Base-by-base conservation (phyloP, 768 basidiomycete genomes). In the Mycena belliarum region DNA sequence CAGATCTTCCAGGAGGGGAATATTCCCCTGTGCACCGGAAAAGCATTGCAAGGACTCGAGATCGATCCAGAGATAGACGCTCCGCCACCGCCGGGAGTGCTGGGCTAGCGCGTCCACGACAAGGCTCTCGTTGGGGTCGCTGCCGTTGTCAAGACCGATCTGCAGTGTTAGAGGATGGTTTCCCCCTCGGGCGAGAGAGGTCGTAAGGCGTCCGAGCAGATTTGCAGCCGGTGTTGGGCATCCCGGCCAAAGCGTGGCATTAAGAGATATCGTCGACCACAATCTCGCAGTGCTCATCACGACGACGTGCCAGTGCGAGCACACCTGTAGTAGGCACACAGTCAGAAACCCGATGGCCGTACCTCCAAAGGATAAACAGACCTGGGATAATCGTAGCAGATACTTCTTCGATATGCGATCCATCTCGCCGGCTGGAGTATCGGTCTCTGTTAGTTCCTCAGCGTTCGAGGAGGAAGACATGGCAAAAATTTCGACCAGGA, bases 401-500 rank as follows among this genome's bases (percentile, higher is more conserved):
- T 50, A 15, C 1, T 26, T 14, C 12, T 37, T 33, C 20, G 32
- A n/a, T 15, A 49, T 15, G 38, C 49, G 49, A 40, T 28, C 23
- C 23, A 50, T 1, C 20, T 50, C 49, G n/a, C n/a, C n/a, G n/a
- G n/a, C n/a, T n/a, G n/a, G n/a, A 26, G 29, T 32, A 12, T 6
- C 7, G 7, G 29, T 32, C 6, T 12, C 12, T 32, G 29, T 32
- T 6, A 6, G 6, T 6, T 6, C 7, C 7, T 32, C 29, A n/a
- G n/a, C n/a, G n/a, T n/a, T n/a, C n/a, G n/a, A n/a, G 12, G 6
- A 6, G n/a, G 38, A 6, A 25, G 21, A 37, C 35, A 50, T 25
- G 6, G 25, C 21, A 44, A 58, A 52, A 4, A 58, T 58, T 14
- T 58, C 43, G 28, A 47, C 24, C 7, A 46, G 29, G 37, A 58